Evolutionary conservation across 2,329 filamentous ascomycete species (phyloP).

Genomic region (Exophiala bonariae): DNA sequence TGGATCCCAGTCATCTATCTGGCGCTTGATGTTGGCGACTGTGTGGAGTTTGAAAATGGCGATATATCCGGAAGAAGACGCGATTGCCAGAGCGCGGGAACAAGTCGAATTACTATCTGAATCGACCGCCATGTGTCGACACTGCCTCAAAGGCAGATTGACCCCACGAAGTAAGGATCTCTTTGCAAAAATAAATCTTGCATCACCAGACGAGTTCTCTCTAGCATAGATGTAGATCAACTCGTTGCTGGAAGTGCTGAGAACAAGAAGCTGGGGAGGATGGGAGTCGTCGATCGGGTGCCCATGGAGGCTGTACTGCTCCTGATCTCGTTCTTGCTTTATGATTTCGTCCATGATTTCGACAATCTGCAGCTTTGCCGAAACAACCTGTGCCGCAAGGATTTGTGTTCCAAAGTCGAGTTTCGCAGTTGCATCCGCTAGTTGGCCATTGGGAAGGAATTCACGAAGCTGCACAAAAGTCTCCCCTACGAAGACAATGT

Average conservation of each 20-base stretch:
- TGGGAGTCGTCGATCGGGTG: constrained; percentile 35
- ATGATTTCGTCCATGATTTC: constrained; percentile 27
- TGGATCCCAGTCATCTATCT: constrained; percentile 31
- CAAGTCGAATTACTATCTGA: constrained; percentile 37
- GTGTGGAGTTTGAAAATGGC: constrained; percentile 69
- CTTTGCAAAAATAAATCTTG: constrained; percentile 62
- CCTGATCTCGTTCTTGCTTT: constrained; percentile 27
- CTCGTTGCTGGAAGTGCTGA: constrained; percentile 72
- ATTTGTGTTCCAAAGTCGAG: constrained; percentile 78
- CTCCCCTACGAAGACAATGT: constrained; percentile 85
- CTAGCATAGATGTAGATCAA: constrained; percentile 74
- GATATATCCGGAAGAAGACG: constrained; percentile 69
- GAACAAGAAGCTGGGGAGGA: constrained; percentile 77
- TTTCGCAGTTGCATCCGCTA: constrained; percentile 76
- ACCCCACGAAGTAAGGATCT: constrained; percentile 60
- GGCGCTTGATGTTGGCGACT: constrained; percentile 51
- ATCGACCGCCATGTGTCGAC: constrained; percentile 73
- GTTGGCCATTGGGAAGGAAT: constrained; percentile 61
- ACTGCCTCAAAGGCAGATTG: constrained; percentile 55
- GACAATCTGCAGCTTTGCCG: constrained; percentile 49
- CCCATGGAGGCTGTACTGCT: constrained; percentile 22
- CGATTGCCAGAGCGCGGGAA: constrained; percentile 64
- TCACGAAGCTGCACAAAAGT: constrained; percentile 80
- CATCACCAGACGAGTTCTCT: constrained; percentile 42
- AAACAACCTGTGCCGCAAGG: constrained; percentile 74